Conservation (phyloP, 371 early-diverging fungal genomes). For the Mortierella sp. region DNA sequence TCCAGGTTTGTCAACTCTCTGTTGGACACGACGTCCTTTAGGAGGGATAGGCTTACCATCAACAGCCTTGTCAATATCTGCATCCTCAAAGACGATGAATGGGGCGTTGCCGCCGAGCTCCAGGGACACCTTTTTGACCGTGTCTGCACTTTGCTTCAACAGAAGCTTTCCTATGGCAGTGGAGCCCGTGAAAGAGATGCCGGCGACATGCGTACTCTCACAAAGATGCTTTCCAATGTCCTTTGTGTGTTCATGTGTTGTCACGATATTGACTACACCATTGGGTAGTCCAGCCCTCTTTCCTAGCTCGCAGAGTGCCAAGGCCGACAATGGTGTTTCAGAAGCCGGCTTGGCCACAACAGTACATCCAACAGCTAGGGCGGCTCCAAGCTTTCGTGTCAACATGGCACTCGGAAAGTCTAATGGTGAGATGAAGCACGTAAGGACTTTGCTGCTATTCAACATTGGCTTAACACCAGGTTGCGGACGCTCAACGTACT, state of each 20-base stretch:
- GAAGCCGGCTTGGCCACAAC: conserved; percentile 81
- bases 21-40: not conserved
- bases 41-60: conserved; percentile 52
- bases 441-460: not conserved
- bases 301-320: conserved; percentile 81
- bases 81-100: conserved; percentile 89
- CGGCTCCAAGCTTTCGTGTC: conserved; percentile 87
- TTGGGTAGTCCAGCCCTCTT: conserved; percentile 85
- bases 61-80: conserved; percentile 65
- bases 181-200: conserved; percentile 88
- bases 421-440: conserved; percentile 14
- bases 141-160: conserved; percentile 75
- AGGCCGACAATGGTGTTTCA: conserved; percentile 86
- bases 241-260: conserved; percentile 67
- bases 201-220: conserved; percentile 71
- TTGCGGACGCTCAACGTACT: too few relatives aligned
- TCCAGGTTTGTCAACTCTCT: not conserved
- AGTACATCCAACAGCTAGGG: conserved; percentile 82
- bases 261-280: conserved; percentile 88
- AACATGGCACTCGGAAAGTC: conserved; percentile 95
- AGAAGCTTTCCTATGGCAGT: conserved; percentile 79
- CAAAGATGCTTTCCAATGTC: conserved; percentile 78
- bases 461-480: too few relatives aligned
- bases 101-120: conserved; percentile 92
- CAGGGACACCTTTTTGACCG: conserved; percentile 82